These are phyloP conservation scores for Colletotrichum karsti DNA, from an alignment of 2,329 filamentous ascomycete genomes.

Conservation along the genomic window DNA sequence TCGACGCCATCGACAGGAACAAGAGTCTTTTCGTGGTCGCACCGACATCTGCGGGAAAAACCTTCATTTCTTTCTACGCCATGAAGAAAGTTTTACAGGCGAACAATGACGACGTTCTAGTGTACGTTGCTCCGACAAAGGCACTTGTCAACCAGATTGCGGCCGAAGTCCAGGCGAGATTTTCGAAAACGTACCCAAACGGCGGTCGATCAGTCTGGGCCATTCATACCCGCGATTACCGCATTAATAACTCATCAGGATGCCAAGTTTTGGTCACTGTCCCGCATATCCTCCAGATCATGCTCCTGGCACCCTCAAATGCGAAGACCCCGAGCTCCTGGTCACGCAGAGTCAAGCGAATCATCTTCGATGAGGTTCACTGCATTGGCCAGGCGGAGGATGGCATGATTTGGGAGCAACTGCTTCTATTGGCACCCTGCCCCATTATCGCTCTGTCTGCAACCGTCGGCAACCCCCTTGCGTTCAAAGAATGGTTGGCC, in stretches of 20 bases:
- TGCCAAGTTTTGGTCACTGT: slow-evolving; percentile 83
- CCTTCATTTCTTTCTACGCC: slow-evolving; percentile 85
- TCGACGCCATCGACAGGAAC: slow-evolving; percentile 76
- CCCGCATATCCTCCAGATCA: slow-evolving; percentile 81
- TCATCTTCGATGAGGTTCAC: slow-evolving; percentile 86
- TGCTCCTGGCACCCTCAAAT: slow-evolving; percentile 74
- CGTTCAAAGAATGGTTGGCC: slow-evolving; percentile 75
- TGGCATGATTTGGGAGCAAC: slow-evolving; percentile 70
- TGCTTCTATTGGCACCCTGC: slow-evolving; percentile 77
- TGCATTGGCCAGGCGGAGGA: slow-evolving; percentile 82
- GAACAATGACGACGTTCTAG: slow-evolving; percentile 74
- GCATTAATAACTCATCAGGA: slow-evolving; percentile 76
- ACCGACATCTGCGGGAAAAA: slow-evolving; percentile 83
- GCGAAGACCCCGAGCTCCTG: slow-evolving; percentile 64
- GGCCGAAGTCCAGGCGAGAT: slow-evolving; percentile 79
- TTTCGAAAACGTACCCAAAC: slow-evolving; percentile 71
- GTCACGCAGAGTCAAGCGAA: slow-evolving; percentile 74
- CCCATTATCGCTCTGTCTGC: slow-evolving; percentile 83
- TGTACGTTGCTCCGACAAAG: slow-evolving; percentile 85
- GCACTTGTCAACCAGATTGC: slow-evolving; percentile 86
- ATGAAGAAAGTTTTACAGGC: slow-evolving; percentile 79
- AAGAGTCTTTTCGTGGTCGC: slow-evolving; percentile 79
- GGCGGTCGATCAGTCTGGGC: slow-evolving; percentile 77
- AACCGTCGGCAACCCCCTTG: slow-evolving; percentile 78
- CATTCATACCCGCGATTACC: slow-evolving; percentile 79